phyloP scores from a whole-genome alignment of 495 filamentous ascomycete genomes.

The Penicillium antarcticum region DNA sequence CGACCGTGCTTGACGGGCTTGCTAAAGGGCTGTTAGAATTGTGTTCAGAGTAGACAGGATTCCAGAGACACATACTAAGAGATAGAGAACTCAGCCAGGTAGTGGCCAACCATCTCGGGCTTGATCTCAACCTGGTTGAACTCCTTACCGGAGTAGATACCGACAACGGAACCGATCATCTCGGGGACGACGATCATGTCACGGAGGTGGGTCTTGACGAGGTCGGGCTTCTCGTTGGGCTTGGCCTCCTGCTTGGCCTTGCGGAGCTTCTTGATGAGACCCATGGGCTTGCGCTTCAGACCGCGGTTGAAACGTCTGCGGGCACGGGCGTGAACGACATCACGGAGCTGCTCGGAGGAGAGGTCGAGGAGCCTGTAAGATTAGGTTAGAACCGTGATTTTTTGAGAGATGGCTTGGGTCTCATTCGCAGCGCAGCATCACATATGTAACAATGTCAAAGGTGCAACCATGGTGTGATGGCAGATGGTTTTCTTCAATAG shows the following conservation, averaged over 20 bases:
- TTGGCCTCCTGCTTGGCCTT: constrained; percentile 99
- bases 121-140: constrained; percentile 99
- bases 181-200: constrained; percentile 99
- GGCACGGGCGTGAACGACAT: constrained; percentile 98
- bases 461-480: neutral
- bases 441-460: neutral
- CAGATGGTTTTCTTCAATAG: constrained; percentile 59
- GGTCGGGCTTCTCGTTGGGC: constrained; percentile 99
- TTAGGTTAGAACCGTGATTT: constrained; percentile 19
- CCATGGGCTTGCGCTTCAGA: constrained; percentile 99
- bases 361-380: constrained; percentile 85
- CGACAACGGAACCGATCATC: constrained; percentile 98
- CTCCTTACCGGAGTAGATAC: constrained; percentile 99
- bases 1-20: constrained; percentile 99
- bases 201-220: constrained; percentile 98
- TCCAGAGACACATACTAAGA: constrained; percentile 81
- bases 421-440: neutral
- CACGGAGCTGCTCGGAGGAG: constrained; percentile 95
- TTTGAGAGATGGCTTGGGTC: constrained; percentile 20
- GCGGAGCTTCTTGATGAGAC: constrained; percentile 99
- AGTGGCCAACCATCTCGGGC: constrained; percentile 99
- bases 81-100: constrained; percentile 98
- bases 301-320: constrained; percentile 99
- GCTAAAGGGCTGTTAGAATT: constrained; percentile 54
- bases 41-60: neutral